Conservation (phyloP, 2,329 filamentous ascomycete species). For the Zasmidium citrigriseum region DNA sequence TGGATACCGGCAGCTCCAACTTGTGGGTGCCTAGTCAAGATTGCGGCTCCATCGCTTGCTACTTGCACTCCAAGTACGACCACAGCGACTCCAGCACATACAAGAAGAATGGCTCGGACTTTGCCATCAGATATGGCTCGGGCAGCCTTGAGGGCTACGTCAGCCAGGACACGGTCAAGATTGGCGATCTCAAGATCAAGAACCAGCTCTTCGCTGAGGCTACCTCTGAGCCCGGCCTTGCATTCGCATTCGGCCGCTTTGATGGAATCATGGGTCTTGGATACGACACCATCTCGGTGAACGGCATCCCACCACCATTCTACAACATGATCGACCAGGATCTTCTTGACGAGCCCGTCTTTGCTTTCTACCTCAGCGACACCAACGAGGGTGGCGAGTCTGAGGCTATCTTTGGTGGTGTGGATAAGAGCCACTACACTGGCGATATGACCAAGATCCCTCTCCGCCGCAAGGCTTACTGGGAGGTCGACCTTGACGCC, state of each 20-base stretch:
- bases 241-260: slow-evolving; percentile 96
- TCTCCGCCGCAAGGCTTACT: slow-evolving; percentile 97
- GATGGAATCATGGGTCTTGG: slow-evolving; percentile 95
- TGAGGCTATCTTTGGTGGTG: slow-evolving; percentile 85
- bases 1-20: slow-evolving; percentile 98
- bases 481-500: slow-evolving; percentile 95
- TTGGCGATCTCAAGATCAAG: slow-evolving; percentile 87
- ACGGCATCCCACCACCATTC: slow-evolving; percentile 90
- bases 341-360: slow-evolving; percentile 87
- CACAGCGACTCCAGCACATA: slow-evolving; percentile 84
- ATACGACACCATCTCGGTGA: slow-evolving; percentile 96
- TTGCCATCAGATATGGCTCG: slow-evolving; percentile 94
- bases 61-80: slow-evolving; percentile 95
- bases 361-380: slow-evolving; percentile 92
- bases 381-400: slow-evolving; percentile 72
- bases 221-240: slow-evolving; percentile 90
- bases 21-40: slow-evolving; percentile 92
- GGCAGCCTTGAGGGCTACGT: slow-evolving; percentile 92
- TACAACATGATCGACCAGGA: slow-evolving; percentile 93
- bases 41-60: slow-evolving; percentile 96
- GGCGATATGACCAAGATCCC: slow-evolving; percentile 93
- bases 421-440: slow-evolving; percentile 77
- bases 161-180: slow-evolving; percentile 81
- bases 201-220: slow-evolving; percentile 95
- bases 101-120: slow-evolving; percentile 89